Base-by-base conservation (phyloP, 139 green algal species). In the Closterium sp. region DNA sequence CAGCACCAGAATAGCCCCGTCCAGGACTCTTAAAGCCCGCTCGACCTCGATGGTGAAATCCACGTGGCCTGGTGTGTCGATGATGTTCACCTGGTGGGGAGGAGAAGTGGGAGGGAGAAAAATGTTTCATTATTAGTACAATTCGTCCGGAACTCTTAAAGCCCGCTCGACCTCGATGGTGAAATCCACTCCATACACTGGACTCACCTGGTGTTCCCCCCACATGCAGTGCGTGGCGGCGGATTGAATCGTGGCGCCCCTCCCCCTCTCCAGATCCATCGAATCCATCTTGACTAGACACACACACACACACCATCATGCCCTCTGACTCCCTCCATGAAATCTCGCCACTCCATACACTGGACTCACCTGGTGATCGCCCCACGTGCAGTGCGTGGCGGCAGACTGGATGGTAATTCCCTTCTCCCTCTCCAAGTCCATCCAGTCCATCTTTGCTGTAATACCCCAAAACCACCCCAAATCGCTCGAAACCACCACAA, bases 121-220 rank as follows among this genome's bases (percentile, higher is more conserved):
- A 62, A 7, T n/a, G n/a, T n/a, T n/a, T n/a, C n/a, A n/a, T n/a
- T n/a, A n/a, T n/a, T n/a, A n/a, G n/a, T n/a, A n/a, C n/a, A n/a
- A 38, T 38, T 3, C 32, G 32, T 38, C 32, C 32, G 32, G 32
- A 38, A 38, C 32, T 38, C 32, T 38, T 38, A 38, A 38, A 38
- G 32, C 32, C 32, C 32, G 32, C 32, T 38, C 98, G 87, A 99
- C 98, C 95, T 99, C 98, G 50, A 99, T 99, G 42, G 98, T 99
- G 95, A 99, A 99, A 96, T 99, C 98, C 38, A 99, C 98, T 95
- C 99, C n/a, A n/a, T n/a, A n/a, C n/a, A n/a, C n/a, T n/a, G n/a
- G n/a, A n/a, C n/a, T n/a, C n/a, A 90, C 90, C 32, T 94, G 92
- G 1, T 95, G 97, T 95, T 99, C 97, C 88, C 98, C 97, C 98